Conservation (phyloP, 306 rosid genomes). For the Datisca glomerata region DNA sequence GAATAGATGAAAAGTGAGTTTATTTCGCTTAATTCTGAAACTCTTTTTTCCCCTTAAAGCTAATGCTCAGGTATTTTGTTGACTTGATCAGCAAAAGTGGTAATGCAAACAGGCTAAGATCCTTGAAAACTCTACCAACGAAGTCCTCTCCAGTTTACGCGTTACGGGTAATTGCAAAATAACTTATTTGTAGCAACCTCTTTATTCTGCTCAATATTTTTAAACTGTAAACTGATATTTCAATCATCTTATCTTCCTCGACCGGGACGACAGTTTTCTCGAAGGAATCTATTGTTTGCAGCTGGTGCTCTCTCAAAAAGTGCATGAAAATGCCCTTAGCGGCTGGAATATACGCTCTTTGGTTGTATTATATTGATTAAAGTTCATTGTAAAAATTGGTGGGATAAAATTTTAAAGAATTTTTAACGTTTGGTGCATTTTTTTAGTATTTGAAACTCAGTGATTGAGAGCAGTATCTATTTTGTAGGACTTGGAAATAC, state of each 20-base stretch:
- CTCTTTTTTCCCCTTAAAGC: neutral
- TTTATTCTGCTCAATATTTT: neutral
- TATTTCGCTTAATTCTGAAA: neutral
- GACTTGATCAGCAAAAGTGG: conserved; percentile 40
- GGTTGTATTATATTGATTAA: no score
- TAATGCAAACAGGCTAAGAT: conserved; percentile 59
- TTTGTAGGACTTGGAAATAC: no score
- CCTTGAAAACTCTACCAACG: conserved; percentile 71
- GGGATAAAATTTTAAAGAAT: no score
- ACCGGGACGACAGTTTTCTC: conserved; percentile 78
- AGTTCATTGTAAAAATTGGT: no score
- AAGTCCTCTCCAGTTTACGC: conserved; percentile 67
- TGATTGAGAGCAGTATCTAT: no score
- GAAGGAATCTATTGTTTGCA: conserved; percentile 92
- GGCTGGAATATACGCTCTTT: no score
- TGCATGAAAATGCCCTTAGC: conserved; percentile 10
- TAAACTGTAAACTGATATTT: no score
- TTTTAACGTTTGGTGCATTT: no score
- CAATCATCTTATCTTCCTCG: neutral
- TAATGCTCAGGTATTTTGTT: conserved; percentile 4
- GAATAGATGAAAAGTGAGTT: conserved; percentile 69
- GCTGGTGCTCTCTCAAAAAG: conserved; percentile 62
- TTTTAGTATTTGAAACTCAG: no score
- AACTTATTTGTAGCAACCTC: neutral
- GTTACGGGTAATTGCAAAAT: conserved; percentile 43